Base-by-base conservation (phyloP, 2,329 filamentous ascomycete genomes). In the Pezicula radicicola region DNA sequence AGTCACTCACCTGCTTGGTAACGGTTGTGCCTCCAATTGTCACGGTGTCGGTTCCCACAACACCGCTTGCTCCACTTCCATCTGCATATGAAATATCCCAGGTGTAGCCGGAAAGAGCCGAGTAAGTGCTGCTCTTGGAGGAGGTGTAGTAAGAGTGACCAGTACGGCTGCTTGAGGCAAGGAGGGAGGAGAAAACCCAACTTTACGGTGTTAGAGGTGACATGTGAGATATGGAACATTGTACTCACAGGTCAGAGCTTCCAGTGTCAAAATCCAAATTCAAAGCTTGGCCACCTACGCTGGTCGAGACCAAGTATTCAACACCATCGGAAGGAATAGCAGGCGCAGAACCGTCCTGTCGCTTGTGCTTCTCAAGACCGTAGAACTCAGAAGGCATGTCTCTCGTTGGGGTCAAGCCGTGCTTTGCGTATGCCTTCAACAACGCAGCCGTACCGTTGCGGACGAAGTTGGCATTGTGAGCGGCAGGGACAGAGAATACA, bases 21-120 rank as follows among this genome's bases (percentile, higher is more conserved):
- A 68, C 64, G 2, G 62, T 65, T 12, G 66, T 66, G 6, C 55
- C 53, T 3, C 66, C 66, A 37, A 69, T 57, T 5, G 49, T 62
- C 1, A 69, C 67, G n/a, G 60, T 66, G 45, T 68, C 67, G 9
- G 60, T 65, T 12, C 63, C 66, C 9, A 66, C 65, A 15, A 45
- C 56, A 8, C 66, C 67, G 19, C 57, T 62, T 12, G 66, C 69
- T 40, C 61, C 65, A 15, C 60, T 63, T 9, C 65, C 70, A 71
- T 73, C 71, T 3, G 47, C 63, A 43, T 69, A 69, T 3, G 21
- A 5, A 28, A 68, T 68, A 1, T 52, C 40, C 66, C 66, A 65
- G 6, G 59, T 60, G 36, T 60, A 62, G 8, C 63, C 61, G 0
- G 53, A 50, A 28, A 65, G 46, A 8, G 48, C 16, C 35, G 62